Evolutionary conservation across 257 asterid genomes (phyloP).

Genomic region (Sherardia arvensis): DNA sequence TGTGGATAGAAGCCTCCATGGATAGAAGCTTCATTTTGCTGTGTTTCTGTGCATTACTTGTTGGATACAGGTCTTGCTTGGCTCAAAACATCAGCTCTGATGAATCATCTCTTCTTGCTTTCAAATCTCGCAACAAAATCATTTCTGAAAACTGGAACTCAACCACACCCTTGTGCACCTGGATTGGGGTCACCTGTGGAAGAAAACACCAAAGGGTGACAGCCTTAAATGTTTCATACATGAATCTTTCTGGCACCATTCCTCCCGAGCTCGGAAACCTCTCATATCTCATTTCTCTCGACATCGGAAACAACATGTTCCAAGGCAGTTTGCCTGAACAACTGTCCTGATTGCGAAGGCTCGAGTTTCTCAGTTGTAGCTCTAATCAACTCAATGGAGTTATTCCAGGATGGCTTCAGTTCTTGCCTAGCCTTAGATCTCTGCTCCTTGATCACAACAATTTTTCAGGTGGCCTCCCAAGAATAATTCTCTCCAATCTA

Average conservation of each 20-base stretch:
- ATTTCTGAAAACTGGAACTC: conserved; percentile 20
- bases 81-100: conserved; percentile 9
- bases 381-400: conserved; percentile 5
- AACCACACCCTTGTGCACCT: conserved; percentile 15
- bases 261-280: conserved; percentile 25
- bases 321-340: conserved; percentile 5
- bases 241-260: conserved; percentile 22
- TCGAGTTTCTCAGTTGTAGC: not conserved
- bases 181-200: conserved; percentile 28
- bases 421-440: conserved; percentile 1
- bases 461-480: conserved; percentile 5
- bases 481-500: not conserved
- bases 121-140: not conserved
- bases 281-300: conserved; percentile 18
- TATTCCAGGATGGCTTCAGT: conserved; percentile 4
- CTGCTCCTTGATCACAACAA: conserved; percentile 11
- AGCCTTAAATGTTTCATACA: conserved; percentile 18
- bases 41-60: too few species aligned
- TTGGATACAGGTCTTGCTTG: not conserved
- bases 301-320: conserved; percentile 6
- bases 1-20: too few species aligned
- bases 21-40: too few species aligned
- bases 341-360: not conserved
- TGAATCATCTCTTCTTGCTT: conserved; percentile 6
- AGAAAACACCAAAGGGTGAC: conserved; percentile 13